These are phyloP conservation scores for Populus hybrid DNA, from an alignment of 441 rosid genomes.

Conservation along the genomic window DNA sequence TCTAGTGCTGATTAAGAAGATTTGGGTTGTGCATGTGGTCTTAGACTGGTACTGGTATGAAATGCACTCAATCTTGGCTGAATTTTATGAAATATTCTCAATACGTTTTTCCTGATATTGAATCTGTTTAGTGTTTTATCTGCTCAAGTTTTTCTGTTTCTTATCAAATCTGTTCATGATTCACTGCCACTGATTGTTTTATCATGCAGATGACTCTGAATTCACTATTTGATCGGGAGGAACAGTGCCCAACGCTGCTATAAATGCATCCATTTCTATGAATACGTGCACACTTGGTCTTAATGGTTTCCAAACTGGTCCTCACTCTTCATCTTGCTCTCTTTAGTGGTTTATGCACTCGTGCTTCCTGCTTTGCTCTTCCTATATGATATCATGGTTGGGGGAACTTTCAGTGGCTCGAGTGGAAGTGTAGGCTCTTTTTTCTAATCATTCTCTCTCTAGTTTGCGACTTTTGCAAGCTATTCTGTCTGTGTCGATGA, in stretches of 20 bases:
- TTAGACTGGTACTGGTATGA: not conserved
- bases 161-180: not conserved
- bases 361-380: too few species aligned
- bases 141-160: not conserved
- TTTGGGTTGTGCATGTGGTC: not conserved
- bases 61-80: not conserved
- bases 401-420: too few species aligned
- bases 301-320: not conserved
- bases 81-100: not conserved
- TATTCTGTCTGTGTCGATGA: not conserved
- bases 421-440: too few species aligned
- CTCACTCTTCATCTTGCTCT: not conserved
- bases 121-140: not conserved
- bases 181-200: not conserved
- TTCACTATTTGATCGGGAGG: not conserved
- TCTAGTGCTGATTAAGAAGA: not conserved
- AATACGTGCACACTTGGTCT: not conserved
- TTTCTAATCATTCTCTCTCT: too few species aligned
- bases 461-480: too few species aligned
- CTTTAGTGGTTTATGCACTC: too few species aligned
- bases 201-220: not conserved
- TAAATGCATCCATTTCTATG: not conserved
- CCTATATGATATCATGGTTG: too few species aligned
- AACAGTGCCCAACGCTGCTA: not conserved
- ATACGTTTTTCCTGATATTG: not conserved